A percentile compares a stretch with the other conserved stretches of the same genome.
These are phyloP conservation scores for Penicillium sp. DNA, from an alignment of 2,329 filamentous ascomycete species.

Conservation along the genomic window DNA sequence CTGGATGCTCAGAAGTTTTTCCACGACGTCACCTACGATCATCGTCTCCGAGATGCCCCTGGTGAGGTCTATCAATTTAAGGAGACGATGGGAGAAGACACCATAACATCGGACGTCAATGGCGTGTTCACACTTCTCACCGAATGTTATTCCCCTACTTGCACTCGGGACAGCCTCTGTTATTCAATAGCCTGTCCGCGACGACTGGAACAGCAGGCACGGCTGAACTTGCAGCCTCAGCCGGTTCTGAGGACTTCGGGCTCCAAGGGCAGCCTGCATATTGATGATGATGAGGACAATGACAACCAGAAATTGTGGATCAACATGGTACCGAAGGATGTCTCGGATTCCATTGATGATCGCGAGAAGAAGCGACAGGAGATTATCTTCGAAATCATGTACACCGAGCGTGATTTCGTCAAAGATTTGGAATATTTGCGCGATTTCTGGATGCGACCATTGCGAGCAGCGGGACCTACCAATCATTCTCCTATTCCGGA, in stretches of 20 bases:
- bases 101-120: constrained; percentile 68
- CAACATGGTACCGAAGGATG: constrained; percentile 92
- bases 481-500: constrained; percentile 79
- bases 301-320: constrained; percentile 99
- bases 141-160: constrained; percentile 97
- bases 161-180: constrained; percentile 88
- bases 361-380: constrained; percentile 96
- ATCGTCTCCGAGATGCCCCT: constrained; percentile 86
- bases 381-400: constrained; percentile 96
- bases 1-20: constrained; percentile 98
- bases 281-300: constrained; percentile 70
- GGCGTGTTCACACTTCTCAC: constrained; percentile 94
- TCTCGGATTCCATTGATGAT: constrained; percentile 84
- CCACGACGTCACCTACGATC: constrained; percentile 97
- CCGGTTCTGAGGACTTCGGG: constrained; percentile 73
- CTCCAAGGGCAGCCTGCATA: constrained; percentile 65
- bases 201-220: constrained; percentile 87
- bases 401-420: constrained; percentile 97
- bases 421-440: constrained; percentile 96
- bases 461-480: constrained; percentile 64
- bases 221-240: constrained; percentile 87
- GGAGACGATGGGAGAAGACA: constrained; percentile 78
- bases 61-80: constrained; percentile 96
- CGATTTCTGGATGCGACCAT: constrained; percentile 96
- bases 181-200: constrained; percentile 97